Base-by-base conservation (phyloP, 1,139 yeast species). In the Protomyces pachydermus region DNA sequence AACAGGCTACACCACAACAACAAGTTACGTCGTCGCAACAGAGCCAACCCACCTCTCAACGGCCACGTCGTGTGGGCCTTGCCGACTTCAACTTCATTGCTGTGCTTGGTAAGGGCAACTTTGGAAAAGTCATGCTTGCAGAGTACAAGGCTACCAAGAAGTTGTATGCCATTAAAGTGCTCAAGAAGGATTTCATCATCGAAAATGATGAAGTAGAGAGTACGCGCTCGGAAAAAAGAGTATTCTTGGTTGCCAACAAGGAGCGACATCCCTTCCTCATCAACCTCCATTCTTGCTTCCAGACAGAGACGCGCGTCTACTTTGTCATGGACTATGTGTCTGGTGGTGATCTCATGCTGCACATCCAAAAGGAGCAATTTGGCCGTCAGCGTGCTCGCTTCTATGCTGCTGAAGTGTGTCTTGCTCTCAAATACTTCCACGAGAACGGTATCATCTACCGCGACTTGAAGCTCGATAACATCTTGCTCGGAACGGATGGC, bases 291-390 rank as follows among this genome's bases (percentile, higher is more conserved):
- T 95, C 97, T 71, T 91, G 98, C 73, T 93, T 93, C 82, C 99
- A 93, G 77, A 93, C 98, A 0, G 98, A 95, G 71, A 91, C 95
- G 74, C 84, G 98, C 73, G 88, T 93, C 55, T 93, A 95, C 76
- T 93, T 95, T 77, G 98, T 95, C 14, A 93, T 93, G 98, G 98
- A 93, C 75, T 93, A 91, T 73, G 87, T 93, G 63, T 86, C 95
- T 12, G 99, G 98, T 65, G 99, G 99, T 74, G 99, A 93, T 78
- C 82, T 93, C 73, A 93, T 93, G 98, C 91, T 97, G 96, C 99
- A 93, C 74, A 95, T 93, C 71, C 98, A 93, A 75, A 90, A 90
- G 73, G 88, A 89, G 65, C 82, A 95, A 71, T 88, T 93, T 73
- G 86, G 96, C 1, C 87, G 93, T 23, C 84, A 88, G 70, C 82